These are phyloP conservation scores for Trichosporon asahii DNA, from an alignment of 1,284 basidiomycete species.

Conservation along the genomic window DNA sequence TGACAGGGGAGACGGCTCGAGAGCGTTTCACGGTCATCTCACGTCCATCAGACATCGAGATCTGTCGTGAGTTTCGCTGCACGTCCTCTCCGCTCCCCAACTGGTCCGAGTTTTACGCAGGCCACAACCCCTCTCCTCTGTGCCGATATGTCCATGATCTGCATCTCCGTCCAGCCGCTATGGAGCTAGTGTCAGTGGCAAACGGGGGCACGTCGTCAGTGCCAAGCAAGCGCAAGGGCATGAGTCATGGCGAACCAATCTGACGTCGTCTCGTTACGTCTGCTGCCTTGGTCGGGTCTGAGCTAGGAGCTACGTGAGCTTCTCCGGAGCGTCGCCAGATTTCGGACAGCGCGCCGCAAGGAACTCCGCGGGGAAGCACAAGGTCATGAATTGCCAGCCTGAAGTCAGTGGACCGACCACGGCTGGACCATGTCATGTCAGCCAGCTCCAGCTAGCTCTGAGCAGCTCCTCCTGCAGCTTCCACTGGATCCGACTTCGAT, in stretches of 20 bases:
- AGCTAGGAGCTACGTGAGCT: background rate
- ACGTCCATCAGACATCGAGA: background rate
- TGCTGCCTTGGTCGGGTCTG: background rate
- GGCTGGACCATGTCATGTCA: background rate
- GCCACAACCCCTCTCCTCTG: background rate
- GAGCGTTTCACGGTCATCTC: background rate
- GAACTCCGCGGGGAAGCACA: background rate
- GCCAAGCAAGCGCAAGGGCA: background rate
- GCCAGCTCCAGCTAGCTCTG: background rate
- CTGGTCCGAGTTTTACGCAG: background rate
- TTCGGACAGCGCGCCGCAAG: background rate
- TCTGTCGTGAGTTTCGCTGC: background rate
- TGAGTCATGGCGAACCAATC: background rate
- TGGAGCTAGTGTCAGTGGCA: background rate
- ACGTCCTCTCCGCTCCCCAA: background rate
- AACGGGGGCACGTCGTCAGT: background rate
- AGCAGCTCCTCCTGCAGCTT: background rate
- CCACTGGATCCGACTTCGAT: background rate
- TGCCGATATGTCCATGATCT: background rate
- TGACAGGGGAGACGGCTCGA: background rate
- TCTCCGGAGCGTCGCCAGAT: no score
- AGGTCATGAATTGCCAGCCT: background rate
- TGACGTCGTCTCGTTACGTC: background rate
- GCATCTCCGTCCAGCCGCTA: background rate
- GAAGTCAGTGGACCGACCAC: background rate